Conservation (phyloP, 805 yeast genomes). For the Saccharomycopsis oosterbeekiorum region DNA sequence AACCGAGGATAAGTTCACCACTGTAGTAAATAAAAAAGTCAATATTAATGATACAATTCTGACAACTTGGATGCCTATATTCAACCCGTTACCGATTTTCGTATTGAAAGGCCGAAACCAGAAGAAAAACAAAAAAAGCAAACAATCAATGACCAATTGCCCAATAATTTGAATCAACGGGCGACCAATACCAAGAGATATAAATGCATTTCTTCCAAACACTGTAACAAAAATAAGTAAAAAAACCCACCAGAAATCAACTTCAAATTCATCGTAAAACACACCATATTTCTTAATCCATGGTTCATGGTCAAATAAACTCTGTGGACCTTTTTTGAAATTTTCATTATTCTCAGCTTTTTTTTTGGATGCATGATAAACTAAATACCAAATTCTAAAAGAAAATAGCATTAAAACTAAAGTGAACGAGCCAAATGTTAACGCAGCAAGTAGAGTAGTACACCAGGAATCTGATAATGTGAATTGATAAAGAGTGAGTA, state of each 20-base stretch:
- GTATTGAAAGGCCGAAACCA: slow-evolving; percentile 24
- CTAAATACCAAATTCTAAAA: slow-evolving; percentile 22
- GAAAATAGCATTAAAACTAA: slow-evolving; percentile 21
- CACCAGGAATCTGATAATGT: slow-evolving; percentile 26
- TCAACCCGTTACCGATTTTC: slow-evolving; percentile 24
- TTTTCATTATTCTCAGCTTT: slow-evolving; percentile 12
- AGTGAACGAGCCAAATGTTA: slow-evolving; percentile 23
- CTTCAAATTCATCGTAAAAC: slow-evolving; percentile 26
- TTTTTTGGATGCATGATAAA: slow-evolving; percentile 20
- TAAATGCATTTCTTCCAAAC: slow-evolving; percentile 25
- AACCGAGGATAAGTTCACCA: slow-evolving; percentile 21
- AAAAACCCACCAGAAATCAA: slow-evolving; percentile 27
- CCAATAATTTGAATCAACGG: slow-evolving; percentile 27
- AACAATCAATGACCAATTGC: slow-evolving; percentile 24
- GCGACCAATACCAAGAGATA: slow-evolving; percentile 26
- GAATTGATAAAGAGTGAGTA: slow-evolving; percentile 25
- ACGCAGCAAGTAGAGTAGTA: slow-evolving; percentile 23
- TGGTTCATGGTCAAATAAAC: slow-evolving; percentile 23
- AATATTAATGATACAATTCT: slow-evolving; percentile 23
- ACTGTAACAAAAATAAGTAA: slow-evolving; percentile 20
- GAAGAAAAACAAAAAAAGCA: slow-evolving; percentile 20
- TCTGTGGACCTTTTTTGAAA: slow-evolving; percentile 10
- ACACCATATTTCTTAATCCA: slow-evolving; percentile 26
- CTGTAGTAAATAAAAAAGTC: slow-evolving; percentile 25
- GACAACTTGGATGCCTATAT: slow-evolving; percentile 23